These are phyloP conservation scores for Cutaneotrichosporon sp. DNA, from an alignment of 1,284 basidiomycete species.

Conservation along the genomic window DNA sequence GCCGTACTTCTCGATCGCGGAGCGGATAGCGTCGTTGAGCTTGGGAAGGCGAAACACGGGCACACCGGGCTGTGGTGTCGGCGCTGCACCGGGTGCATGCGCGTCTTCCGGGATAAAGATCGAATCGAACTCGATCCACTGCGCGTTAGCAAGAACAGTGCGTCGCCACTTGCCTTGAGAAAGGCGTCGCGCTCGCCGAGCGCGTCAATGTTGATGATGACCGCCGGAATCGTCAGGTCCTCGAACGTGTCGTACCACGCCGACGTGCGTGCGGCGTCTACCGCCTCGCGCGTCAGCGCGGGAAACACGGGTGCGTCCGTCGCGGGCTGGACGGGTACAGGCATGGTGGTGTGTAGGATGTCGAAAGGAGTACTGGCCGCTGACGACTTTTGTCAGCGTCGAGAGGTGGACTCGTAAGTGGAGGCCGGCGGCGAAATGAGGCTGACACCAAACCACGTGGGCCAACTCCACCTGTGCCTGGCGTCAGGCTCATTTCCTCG, in stretches of 20 bases:
- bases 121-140: slow-evolving; percentile 31
- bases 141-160: neutral
- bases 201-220: slow-evolving; percentile 71
- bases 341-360: slow-evolving; percentile 8
- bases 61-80: slow-evolving; percentile 2
- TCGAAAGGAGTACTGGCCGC: neutral
- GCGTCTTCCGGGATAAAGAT: slow-evolving; percentile 54
- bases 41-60: slow-evolving; percentile 58
- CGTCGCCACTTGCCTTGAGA: slow-evolving; percentile 56
- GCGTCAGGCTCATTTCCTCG: neutral
- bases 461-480: neutral
- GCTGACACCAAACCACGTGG: neutral
- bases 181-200: slow-evolving; percentile 78
- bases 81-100: neutral
- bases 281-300: slow-evolving; percentile 4
- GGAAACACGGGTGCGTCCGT: slow-evolving; percentile 4
- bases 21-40: slow-evolving; percentile 67
- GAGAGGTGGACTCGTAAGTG: slow-evolving; percentile 5
- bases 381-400: neutral
- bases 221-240: slow-evolving; percentile 66
- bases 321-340: slow-evolving; percentile 7
- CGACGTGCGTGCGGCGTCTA: slow-evolving; percentile 72
- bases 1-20: slow-evolving; percentile 60
- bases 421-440: slow-evolving; percentile 4
- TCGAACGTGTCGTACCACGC: slow-evolving; percentile 79